These are phyloP conservation scores for Geotrichum australiense DNA, from an alignment of 1,139 yeast genomes.

Conservation along the genomic window DNA sequence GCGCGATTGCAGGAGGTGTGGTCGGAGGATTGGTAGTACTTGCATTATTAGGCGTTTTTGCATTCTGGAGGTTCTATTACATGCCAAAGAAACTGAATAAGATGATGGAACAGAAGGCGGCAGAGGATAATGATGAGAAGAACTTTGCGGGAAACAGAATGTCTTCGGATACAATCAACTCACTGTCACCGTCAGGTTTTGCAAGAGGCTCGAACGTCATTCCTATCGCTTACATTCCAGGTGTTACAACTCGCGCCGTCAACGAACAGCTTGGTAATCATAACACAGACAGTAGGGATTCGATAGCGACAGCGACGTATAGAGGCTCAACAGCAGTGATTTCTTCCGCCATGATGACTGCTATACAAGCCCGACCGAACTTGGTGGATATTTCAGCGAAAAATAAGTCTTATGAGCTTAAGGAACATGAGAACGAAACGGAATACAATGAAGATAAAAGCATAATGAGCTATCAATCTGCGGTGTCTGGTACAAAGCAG, in stretches of 20 bases:
- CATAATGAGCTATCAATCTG: slow-evolving; percentile 7
- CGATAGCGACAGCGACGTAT: slow-evolving; percentile 31
- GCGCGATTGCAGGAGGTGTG: slow-evolving; percentile 38
- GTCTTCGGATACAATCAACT: slow-evolving; percentile 17
- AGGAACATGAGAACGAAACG: slow-evolving; percentile 3
- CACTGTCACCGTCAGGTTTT: slow-evolving; percentile 26
- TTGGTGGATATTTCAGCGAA: slow-evolving; percentile 27
- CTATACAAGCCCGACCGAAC: slow-evolving; percentile 30
- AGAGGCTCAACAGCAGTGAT: slow-evolving; percentile 31
- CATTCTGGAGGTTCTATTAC: slow-evolving; percentile 29
- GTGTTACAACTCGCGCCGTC: slow-evolving; percentile 42
- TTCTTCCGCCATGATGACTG: slow-evolving; percentile 27
- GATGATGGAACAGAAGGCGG: slow-evolving; percentile 16
- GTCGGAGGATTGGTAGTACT: slow-evolving; percentile 34
- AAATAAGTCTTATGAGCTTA: slow-evolving; percentile 8
- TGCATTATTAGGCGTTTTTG: slow-evolving; percentile 24
- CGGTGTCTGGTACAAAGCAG: slow-evolving; percentile 8
- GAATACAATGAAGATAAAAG: slow-evolving; percentile 3
- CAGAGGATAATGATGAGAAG: slow-evolving; percentile 17
- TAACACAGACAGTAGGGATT: slow-evolving; percentile 20
- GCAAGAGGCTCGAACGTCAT: slow-evolving; percentile 80
- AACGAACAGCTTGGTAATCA: not conserved
- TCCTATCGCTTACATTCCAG: slow-evolving; percentile 94
- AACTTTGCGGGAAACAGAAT: slow-evolving; percentile 8
- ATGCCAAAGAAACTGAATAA: slow-evolving; percentile 19